phyloP scores from a whole-genome alignment of 2,329 filamentous ascomycete species.

The Cadophora sp. region DNA sequence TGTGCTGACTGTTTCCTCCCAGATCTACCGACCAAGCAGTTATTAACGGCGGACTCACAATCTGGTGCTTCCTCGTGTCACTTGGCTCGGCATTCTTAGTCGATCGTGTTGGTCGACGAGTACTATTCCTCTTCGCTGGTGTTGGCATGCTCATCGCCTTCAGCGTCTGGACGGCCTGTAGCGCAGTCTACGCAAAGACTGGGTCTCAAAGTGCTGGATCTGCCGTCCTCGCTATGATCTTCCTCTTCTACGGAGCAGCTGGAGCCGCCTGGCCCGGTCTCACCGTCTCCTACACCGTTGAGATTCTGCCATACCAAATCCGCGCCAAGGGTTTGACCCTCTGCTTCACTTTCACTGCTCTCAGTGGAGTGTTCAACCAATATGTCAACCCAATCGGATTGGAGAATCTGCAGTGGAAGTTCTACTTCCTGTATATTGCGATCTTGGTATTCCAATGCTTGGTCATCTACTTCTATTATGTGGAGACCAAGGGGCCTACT shows the following conservation, averaged over 20 bases:
- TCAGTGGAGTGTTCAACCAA: constrained; percentile 36
- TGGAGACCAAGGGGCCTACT: constrained; percentile 45
- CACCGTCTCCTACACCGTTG: constrained; percentile 32
- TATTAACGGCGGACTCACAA: constrained; percentile 39
- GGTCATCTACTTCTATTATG: constrained; percentile 46
- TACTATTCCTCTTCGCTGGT: constrained; percentile 43
- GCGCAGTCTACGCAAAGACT: constrained; percentile 32
- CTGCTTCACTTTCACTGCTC: constrained; percentile 34
- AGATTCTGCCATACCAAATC: constrained; percentile 38
- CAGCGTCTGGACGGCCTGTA: constrained; percentile 39
- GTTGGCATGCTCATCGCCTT: constrained; percentile 42
- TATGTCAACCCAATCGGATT: constrained; percentile 39
- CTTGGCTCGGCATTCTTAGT: constrained; percentile 42
- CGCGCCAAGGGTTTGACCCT: constrained; percentile 36
- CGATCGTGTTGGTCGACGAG: constrained; percentile 43
- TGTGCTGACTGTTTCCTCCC: background rate
- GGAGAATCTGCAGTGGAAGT: constrained; percentile 36
- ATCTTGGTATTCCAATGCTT: constrained; percentile 43
- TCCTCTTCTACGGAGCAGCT: too few species aligned
- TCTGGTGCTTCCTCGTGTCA: constrained; percentile 42
- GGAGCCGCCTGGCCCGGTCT: constrained; percentile 31
- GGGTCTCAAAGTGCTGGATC: constrained; percentile 35
- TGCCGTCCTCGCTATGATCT: constrained; percentile 22
- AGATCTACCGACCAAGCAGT: constrained; percentile 30
- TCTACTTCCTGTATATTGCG: constrained; percentile 45